Base-by-base conservation (phyloP, 495 filamentous ascomycete species). In the Xylaria castorea region DNA sequence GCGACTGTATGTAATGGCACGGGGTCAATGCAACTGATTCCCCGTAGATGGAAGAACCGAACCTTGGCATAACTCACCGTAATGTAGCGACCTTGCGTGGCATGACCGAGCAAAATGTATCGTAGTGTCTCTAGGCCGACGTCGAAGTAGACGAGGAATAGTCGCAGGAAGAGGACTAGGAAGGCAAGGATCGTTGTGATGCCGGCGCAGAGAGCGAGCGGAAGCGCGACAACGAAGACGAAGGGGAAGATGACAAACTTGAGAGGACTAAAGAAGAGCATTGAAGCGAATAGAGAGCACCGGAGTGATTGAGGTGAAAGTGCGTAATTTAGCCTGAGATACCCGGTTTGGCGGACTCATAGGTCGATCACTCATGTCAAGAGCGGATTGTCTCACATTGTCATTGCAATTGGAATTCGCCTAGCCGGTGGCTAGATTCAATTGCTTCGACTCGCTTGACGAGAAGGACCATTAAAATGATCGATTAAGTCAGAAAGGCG, bases 181-280 rank as follows among this genome's bases (percentile, higher is more conserved):
- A 92, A 84, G 46, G 93, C 91, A 57, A 94, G 71, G 22, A 84
- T 84, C 46, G 91, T 89, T 44, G 93, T 95, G 69, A 94, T 75
- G 71, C 85, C 86, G 64, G 93, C 93, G 65, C 92, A 89, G 65
- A 92, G 75, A 68, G 89, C 83, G 68, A 95, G 85, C 1, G 93
- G 92, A 27, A 94, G 81, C 16, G 91, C 90, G 75, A 92, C 80
- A 70, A 92, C 64, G 74, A 89, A 81, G 68, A 95, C 81, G 63
- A 92, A 74, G 3, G 91, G 91, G 22, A 93, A 85, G 27, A 89
- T 82, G 18, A 93, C 68, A 34, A 90, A 75, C 70, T 88, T 85
- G 38, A 87, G 77, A 34, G 85, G 81, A 55, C 78, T 86, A 71
- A 83, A 78, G 66, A 83, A 69, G 34, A 82, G 78, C 85, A 91